Evolutionary conservation across 2,329 filamentous ascomycete genomes (phyloP).

Genomic region (Sporothrix curviconia): DNA sequence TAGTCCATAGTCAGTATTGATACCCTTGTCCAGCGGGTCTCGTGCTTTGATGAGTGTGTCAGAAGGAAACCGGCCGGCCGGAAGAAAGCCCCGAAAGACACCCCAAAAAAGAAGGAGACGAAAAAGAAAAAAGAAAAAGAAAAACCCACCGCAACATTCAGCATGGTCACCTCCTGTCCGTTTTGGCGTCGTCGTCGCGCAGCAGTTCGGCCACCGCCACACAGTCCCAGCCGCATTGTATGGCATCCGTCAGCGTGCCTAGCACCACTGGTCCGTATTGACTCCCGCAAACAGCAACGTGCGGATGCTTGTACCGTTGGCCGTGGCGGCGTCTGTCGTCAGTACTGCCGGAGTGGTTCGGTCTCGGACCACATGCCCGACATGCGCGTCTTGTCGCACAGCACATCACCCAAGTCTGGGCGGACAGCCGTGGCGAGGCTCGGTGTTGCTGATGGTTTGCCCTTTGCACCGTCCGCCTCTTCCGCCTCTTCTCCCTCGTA

Average conservation of each 20-base stretch:
- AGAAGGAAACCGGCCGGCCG: too few relatives aligned
- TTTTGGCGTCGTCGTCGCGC: slow-evolving; percentile 42
- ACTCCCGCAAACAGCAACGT: slow-evolving; percentile 53
- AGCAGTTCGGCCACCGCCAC: slow-evolving; percentile 49
- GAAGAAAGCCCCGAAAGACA: not conserved
- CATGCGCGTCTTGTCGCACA: slow-evolving; percentile 52
- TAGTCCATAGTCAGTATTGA: not conserved
- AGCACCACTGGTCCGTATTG: slow-evolving; percentile 58
- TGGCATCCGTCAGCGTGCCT: slow-evolving; percentile 48
- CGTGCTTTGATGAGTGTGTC: too few relatives aligned
- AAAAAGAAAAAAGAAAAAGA: too few relatives aligned
- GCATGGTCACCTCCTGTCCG: slow-evolving; percentile 30
- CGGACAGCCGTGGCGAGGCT: slow-evolving; percentile 32
- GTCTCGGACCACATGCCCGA: slow-evolving; percentile 46
- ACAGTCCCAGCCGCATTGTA: slow-evolving; percentile 51
- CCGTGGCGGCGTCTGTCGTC: too few relatives aligned
- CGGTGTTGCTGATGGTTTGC: too few relatives aligned
- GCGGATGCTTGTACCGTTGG: slow-evolving; percentile 27
- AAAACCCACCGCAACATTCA: slow-evolving; percentile 32
- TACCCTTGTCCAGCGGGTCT: not conserved
- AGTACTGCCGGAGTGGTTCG: slow-evolving; percentile 36
- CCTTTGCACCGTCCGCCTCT: slow-evolving; percentile 22
- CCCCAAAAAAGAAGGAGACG: not conserved
- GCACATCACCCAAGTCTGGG: slow-evolving; percentile 35
- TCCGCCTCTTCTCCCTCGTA: slow-evolving; percentile 27